Evolutionary conservation across 371 early-diverging fungal species (phyloP), one percentile per base, ranked within the genome.

Genomic region (Sporodiniella umbellata): DNA sequence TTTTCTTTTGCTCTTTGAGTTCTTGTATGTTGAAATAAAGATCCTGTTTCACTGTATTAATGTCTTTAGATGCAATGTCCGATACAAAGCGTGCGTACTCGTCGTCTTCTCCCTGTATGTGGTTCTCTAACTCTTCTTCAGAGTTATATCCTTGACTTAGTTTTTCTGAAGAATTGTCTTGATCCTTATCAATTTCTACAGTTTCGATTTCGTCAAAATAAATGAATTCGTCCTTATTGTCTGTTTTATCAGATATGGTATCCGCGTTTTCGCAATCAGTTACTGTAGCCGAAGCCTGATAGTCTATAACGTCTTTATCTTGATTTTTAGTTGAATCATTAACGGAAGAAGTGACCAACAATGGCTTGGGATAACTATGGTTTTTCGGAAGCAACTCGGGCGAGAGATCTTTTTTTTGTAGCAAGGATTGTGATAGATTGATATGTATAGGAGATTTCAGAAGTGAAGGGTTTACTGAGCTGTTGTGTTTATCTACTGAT

Each of bases 21-120:
- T 61, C 62, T 22, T 77, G 64, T 57, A 92, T 64, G 44, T 90
- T 89, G 8, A 63, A 46, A 30, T 86, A 54, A 0, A 90, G 59
- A 22, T 79, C 78, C n/a, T 48, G 52, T 25, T 66, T 70, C 1
- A 84, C 66, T 43, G 68, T 56, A 14, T 70, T 43, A 39, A 73
- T 42, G 48, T 81, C 60, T 17, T 72, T 60, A 11, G 72, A 49
- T 21, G 75, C 39, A 53, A 87, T 60, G 42, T 77, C 64, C 22
- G 82, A 63, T 19, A 87, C 50, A 58, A 81, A 74, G 5, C 71
- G 58, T 0, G 77, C 79, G 51, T 62, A 85, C 33, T 83, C 84
- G 15, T 68, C 69, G 15, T 79, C 76, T 58, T 87, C 88, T 11
- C 51, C 70, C 2, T 54, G 59, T 0, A 58, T 54, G 12, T 48